Conservation (phyloP, 2,329 filamentous ascomycete genomes). For the Dothideomycetes sp. region DNA sequence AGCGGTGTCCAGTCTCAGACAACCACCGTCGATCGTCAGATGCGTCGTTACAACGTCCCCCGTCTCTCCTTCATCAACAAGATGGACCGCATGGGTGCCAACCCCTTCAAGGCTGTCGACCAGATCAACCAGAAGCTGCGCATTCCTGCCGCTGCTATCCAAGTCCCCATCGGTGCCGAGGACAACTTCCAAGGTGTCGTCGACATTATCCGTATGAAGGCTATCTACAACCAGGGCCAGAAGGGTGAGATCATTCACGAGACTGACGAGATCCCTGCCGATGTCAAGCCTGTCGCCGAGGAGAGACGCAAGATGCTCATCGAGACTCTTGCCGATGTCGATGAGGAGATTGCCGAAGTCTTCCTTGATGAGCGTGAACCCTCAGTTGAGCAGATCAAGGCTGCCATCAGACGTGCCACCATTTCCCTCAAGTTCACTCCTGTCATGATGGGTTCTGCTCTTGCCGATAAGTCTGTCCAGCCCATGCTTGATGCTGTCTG, state of each 20-base stretch:
- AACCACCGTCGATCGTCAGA: conserved; percentile 95
- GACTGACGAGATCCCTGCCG: conserved; percentile 73
- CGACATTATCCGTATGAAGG: conserved; percentile 84
- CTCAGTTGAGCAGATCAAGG: conserved; percentile 74
- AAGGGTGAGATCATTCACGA: conserved; percentile 66
- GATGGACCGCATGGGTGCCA: conserved; percentile 98
- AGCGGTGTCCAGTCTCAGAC: conserved; percentile 97
- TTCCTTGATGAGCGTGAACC: conserved; percentile 83
- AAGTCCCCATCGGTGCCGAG: conserved; percentile 88
- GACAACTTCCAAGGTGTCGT: conserved; percentile 89
- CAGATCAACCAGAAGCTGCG: conserved; percentile 96
- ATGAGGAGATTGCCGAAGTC: conserved; percentile 93
- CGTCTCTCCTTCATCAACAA: conserved; percentile 97
- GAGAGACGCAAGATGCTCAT: conserved; percentile 81
- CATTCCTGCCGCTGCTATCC: conserved; percentile 83
- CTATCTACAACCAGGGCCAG: conserved; percentile 82
- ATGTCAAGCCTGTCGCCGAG: conserved; percentile 63
- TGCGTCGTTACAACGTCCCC: conserved; percentile 96
- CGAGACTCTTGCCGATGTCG: conserved; percentile 91
- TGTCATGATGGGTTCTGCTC: conserved; percentile 90
- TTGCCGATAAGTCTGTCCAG: conserved; percentile 91
- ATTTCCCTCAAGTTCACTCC: conserved; percentile 83
- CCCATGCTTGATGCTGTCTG: conserved; percentile 95
- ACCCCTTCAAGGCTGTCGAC: conserved; percentile 94
- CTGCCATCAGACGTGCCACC: conserved; percentile 84